Evolutionary conservation across 2,329 filamentous ascomycete species (phyloP), one percentile per base, ranked within the genome.

Genomic region (Xylariaceae sp.): DNA sequence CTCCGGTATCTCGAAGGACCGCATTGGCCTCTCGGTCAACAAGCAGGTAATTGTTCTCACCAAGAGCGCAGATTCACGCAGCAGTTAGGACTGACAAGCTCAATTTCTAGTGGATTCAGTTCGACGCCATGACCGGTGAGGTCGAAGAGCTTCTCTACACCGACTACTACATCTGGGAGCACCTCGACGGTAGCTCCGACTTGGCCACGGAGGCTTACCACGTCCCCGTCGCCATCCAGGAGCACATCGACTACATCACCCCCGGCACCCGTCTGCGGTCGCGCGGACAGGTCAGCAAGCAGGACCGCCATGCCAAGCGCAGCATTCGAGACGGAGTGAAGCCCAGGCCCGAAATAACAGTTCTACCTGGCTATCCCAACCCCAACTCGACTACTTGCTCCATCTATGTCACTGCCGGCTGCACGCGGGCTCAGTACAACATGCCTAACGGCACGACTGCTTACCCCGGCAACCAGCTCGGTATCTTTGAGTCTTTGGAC

Each of bases 401-500:
- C n/a, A 38, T 46, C 21, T 57, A 55, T 27, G 51, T 57, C 3
- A 56, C 53, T 16, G 54, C 57, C 3, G 52, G 54, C 21, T 58
- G 55, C 37, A 58, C 55, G 2, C 48, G 54, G 48, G 45, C 44
- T 4, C 58, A 57, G 44, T 59, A 59, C 37, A 49, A 52, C 35
- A 47, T 59, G 11, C 55, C 54, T 4, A 52, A 57, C 16, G 52
- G 45, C 19, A 51, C 53, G 7, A 48, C 49, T 2, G 50, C 49
- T 14, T 37, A 41, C 4, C 40, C 52, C 3, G 57, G 57, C 22
- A 59, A 59, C 44, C 47, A 58, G 33, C 53, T 59, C 12, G 57
- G 57, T n/a, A 52, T 59, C n/a, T 59, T 57, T 32, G 64, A 71
- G 47, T 62, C 65, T 16, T 52, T 65, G 17, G 66, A 68, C 38